Evolutionary conservation across 768 basidiomycete species (phyloP).

Genomic region (Suillus hirtellus): DNA sequence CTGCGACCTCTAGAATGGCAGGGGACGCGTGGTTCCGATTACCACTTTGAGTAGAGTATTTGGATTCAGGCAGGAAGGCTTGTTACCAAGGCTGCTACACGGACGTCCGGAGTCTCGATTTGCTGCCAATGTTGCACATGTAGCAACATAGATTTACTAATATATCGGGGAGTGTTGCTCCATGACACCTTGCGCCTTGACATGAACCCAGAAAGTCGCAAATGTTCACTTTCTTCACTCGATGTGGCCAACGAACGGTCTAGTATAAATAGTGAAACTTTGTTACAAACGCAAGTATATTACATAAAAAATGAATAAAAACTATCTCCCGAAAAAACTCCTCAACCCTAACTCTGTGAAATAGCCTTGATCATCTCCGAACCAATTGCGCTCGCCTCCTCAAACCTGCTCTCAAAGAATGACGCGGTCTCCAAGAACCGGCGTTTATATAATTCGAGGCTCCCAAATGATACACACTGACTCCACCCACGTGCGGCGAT

Average conservation of each 20-base stretch:
- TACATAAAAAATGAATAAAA: not conserved
- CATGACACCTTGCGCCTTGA: not conserved
- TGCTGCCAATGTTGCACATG: not conserved
- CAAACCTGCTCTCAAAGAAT: constrained; percentile 88
- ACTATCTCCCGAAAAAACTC: not conserved
- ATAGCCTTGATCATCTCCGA: constrained; percentile 90
- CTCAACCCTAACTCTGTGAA: constrained; percentile 51
- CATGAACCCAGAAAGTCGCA: too few relatives aligned
- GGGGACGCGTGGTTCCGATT: not conserved
- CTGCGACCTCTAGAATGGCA: not conserved
- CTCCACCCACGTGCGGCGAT: constrained; percentile 95
- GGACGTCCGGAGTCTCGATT: not conserved
- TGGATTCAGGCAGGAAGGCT: not conserved
- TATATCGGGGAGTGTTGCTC: not conserved
- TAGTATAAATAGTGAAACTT: too few relatives aligned
- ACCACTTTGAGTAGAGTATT: not conserved
- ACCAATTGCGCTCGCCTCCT: constrained; percentile 79
- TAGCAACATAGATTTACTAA: not conserved
- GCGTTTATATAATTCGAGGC: constrained; percentile 82
- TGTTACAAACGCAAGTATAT: too few relatives aligned
- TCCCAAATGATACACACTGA: constrained; percentile 90
- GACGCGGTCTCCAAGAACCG: constrained; percentile 76
- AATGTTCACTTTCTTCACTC: too few relatives aligned
- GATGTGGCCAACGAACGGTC: not conserved
- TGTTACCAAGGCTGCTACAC: not conserved